phyloP scores from a whole-genome alignment of 805 yeast genomes.

The Komagataella phaffii region DNA sequence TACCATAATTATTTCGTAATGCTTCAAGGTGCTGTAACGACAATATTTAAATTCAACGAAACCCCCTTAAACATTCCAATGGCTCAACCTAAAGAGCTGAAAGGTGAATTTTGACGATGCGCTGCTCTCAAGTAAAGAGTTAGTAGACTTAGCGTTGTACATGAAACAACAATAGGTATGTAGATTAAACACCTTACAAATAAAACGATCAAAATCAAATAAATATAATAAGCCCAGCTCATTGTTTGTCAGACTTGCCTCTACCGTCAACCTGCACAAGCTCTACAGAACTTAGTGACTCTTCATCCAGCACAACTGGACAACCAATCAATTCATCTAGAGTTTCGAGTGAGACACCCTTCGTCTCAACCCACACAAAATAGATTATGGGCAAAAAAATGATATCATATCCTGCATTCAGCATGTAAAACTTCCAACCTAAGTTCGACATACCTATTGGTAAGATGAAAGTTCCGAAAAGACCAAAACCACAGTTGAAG shows the following conservation, averaged over 20 bases:
- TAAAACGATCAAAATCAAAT: too few species aligned
- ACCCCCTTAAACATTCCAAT: neutral
- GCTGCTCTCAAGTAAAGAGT: constrained; percentile 21
- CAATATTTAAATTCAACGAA: neutral
- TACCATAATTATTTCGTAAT: neutral
- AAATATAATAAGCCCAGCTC: neutral
- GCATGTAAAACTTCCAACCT: constrained; percentile 12
- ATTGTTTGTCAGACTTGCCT: neutral
- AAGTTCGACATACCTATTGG: constrained; percentile 17
- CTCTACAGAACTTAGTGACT: neutral
- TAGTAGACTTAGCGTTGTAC: too few species aligned
- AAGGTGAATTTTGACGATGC: neutral
- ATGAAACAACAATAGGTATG: too few species aligned
- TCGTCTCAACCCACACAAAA: constrained; percentile 14
- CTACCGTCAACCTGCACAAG: neutral
- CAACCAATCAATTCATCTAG: constrained; percentile 14
- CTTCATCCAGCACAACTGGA: neutral
- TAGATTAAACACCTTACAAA: neutral
- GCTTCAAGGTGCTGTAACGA: neutral
- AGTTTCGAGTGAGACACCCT: constrained; percentile 15
- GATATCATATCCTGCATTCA: constrained; percentile 12
- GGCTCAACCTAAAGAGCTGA: neutral
- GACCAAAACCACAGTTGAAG: constrained; percentile 12
- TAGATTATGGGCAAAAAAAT: constrained; percentile 11
- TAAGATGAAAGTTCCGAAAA: constrained; percentile 13